A percentile compares a stretch with the other conserved stretches of the same genome.
phyloP scores from a whole-genome alignment of 1,284 basidiomycete species.

The Porodaedalea pini region DNA sequence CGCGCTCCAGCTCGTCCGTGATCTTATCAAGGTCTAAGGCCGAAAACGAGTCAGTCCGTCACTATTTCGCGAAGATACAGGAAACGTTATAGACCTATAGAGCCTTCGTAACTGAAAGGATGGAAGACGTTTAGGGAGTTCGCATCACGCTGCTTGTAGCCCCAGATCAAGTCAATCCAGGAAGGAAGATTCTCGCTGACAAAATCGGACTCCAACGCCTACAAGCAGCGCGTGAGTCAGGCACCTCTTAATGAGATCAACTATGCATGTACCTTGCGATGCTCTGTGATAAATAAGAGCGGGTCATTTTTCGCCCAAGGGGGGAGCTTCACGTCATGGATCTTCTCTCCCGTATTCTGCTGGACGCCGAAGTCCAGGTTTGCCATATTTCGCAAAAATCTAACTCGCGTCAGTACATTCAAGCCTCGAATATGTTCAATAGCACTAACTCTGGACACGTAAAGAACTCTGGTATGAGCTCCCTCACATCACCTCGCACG shows the following conservation, averaged over 20 bases:
- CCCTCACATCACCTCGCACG: slow-evolving; percentile 89
- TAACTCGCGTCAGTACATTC: slow-evolving; percentile 27
- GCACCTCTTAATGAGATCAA: slow-evolving; percentile 5
- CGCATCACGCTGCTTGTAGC: slow-evolving; percentile 80
- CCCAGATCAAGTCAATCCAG: slow-evolving; percentile 96
- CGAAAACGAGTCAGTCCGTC: neutral
- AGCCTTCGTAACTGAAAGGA: slow-evolving; percentile 91
- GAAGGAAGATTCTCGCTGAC: slow-evolving; percentile 83
- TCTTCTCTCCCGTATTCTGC: slow-evolving; percentile 76
- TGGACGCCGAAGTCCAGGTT: slow-evolving; percentile 83
- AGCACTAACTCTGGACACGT: slow-evolving; percentile 62
- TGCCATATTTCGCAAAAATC: slow-evolving; percentile 70
- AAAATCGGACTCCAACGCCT: slow-evolving; percentile 89
- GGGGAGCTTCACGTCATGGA: slow-evolving; percentile 87
- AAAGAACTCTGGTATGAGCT: slow-evolving; percentile 93
- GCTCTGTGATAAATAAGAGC: slow-evolving; percentile 77
- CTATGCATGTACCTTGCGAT: slow-evolving; percentile 58
- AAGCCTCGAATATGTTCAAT: neutral
- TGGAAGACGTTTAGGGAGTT: slow-evolving; percentile 87
- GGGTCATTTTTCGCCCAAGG: slow-evolving; percentile 89
- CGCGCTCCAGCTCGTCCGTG: slow-evolving; percentile 81
- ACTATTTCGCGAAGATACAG: neutral
- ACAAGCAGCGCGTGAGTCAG: neutral
- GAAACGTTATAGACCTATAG: slow-evolving; percentile 55
- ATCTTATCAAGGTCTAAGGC: slow-evolving; percentile 77